Conservation (phyloP, 768 basidiomycete genomes). For the Termitomyces eurrhizus region DNA sequence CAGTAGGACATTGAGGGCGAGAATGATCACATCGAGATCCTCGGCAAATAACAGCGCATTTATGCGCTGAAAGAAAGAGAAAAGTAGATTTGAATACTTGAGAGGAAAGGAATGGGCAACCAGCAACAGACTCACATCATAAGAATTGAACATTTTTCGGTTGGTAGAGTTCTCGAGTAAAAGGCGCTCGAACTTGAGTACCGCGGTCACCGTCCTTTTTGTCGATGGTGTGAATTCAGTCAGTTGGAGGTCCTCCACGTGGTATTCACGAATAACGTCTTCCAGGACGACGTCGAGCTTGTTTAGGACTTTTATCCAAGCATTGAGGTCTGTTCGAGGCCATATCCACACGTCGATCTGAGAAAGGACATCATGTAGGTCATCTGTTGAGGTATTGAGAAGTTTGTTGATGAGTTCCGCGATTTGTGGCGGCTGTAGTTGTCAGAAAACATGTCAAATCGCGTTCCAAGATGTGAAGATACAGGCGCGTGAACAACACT, state of each 20-base stretch:
- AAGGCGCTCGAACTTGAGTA: slow-evolving; percentile 85
- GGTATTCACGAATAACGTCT: slow-evolving; percentile 77
- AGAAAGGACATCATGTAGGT: slow-evolving; percentile 64
- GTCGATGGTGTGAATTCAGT: slow-evolving; percentile 72
- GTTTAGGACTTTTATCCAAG: slow-evolving; percentile 95
- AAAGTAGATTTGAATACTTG: slow-evolving; percentile 3
- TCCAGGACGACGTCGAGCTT: slow-evolving; percentile 90
- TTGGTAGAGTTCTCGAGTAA: slow-evolving; percentile 97
- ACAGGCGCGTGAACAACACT: slow-evolving; percentile 25
- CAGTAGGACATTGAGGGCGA: slow-evolving; percentile 80
- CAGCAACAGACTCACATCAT: slow-evolving; percentile 73
- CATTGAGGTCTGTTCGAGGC: slow-evolving; percentile 94
- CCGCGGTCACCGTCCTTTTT: slow-evolving; percentile 73
- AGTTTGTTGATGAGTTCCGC: slow-evolving; percentile 76
- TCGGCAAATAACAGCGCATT: slow-evolving; percentile 84
- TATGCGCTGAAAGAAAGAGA: slow-evolving; percentile 57
- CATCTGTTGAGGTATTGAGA: slow-evolving; percentile 60
- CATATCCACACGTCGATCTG: slow-evolving; percentile 84
- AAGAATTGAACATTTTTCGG: slow-evolving; percentile 92
- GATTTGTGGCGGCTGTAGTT: slow-evolving; percentile 70
- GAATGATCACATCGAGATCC: slow-evolving; percentile 84
- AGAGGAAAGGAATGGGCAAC: slow-evolving; percentile 7
- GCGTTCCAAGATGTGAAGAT: slow-evolving; percentile 14
- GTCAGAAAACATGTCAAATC: slow-evolving; percentile 14
- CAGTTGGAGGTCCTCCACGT: slow-evolving; percentile 79